Conservation (phyloP, 2,329 filamentous ascomycete species). For the Westerdykella ornata region DNA sequence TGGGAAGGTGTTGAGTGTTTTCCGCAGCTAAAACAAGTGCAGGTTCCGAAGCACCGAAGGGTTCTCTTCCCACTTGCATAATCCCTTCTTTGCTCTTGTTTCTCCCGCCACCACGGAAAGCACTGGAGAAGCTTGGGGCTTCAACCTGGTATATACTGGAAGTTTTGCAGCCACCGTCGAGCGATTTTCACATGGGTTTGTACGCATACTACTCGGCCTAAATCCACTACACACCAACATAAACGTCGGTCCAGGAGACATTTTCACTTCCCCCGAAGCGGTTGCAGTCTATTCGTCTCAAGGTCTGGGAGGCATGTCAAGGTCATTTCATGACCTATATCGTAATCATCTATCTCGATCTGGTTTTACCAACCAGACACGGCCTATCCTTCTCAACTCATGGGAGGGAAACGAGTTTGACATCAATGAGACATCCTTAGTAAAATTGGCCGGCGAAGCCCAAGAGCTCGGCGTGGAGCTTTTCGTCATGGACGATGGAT, state of each 20-base stretch:
- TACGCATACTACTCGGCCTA: constrained; percentile 54
- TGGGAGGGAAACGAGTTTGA: constrained; percentile 59
- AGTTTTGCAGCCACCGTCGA: constrained; percentile 58
- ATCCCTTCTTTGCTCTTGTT: constrained; percentile 56
- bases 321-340: constrained; percentile 56
- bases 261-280: constrained; percentile 55
- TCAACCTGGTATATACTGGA: constrained; percentile 59
- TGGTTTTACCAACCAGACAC: constrained; percentile 48
- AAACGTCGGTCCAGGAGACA: constrained; percentile 50
- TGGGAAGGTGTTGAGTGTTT: not conserved
- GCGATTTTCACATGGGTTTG: constrained; percentile 55
- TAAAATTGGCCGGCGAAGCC: constrained; percentile 50
- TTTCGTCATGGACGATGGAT: constrained; percentile 61
- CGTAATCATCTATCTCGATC: constrained; percentile 55
- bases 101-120: constrained; percentile 54
- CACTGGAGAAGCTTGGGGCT: constrained; percentile 57
- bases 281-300: constrained; percentile 55
- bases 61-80: constrained; percentile 59
- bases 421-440: constrained; percentile 52
- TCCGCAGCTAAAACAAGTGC: constrained; percentile 1
- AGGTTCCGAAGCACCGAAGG: constrained; percentile 57
- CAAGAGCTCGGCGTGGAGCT: constrained; percentile 56
- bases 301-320: constrained; percentile 57
- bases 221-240: constrained; percentile 57
- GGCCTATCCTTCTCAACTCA: constrained; percentile 56